Conservation (phyloP, 192 early-diverging fungal species). For the Chytriomyces sp. region DNA sequence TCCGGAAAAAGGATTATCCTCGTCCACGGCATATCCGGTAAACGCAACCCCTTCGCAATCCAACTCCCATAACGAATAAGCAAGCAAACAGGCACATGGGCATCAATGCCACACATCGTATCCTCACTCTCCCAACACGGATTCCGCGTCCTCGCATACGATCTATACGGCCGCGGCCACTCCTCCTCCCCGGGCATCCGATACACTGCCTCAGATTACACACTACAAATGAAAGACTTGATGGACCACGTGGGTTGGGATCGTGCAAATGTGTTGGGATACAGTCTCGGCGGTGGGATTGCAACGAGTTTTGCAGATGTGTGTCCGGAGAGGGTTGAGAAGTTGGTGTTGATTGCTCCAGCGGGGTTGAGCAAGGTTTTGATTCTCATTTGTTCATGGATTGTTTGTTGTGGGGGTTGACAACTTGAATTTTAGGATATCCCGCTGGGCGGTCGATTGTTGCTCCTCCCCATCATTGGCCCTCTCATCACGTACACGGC, state of each 20-base stretch:
- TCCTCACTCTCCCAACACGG: constrained; percentile 42
- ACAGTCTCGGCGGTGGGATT: no score
- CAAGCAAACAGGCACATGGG: constrained; percentile 5
- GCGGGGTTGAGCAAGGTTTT: no score
- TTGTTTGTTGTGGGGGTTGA: no score
- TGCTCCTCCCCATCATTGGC: no score
- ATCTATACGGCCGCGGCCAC: constrained; percentile 54
- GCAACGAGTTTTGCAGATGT: constrained; percentile 12
- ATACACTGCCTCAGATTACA: constrained; percentile 47
- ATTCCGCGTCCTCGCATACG: constrained; percentile 52
- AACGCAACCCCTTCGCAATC: background rate
- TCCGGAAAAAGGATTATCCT: constrained; percentile 33
- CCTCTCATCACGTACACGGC: constrained; percentile 17
- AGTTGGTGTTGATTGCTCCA: constrained; percentile 22
- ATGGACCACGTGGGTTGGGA: constrained; percentile 56
- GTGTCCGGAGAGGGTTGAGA: constrained; percentile 8
- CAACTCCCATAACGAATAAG: background rate
- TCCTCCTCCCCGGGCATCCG: constrained; percentile 44
- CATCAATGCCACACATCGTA: constrained; percentile 23
- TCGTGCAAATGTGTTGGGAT: no score
- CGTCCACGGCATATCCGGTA: constrained; percentile 47
- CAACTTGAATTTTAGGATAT: no score
- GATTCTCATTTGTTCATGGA: no score
- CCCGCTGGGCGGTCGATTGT: no score
- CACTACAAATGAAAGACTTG: constrained; percentile 47